These are phyloP conservation scores for Eucalyptus shirleyi DNA, from an alignment of 345 rosid species.

Conservation along the genomic window DNA sequence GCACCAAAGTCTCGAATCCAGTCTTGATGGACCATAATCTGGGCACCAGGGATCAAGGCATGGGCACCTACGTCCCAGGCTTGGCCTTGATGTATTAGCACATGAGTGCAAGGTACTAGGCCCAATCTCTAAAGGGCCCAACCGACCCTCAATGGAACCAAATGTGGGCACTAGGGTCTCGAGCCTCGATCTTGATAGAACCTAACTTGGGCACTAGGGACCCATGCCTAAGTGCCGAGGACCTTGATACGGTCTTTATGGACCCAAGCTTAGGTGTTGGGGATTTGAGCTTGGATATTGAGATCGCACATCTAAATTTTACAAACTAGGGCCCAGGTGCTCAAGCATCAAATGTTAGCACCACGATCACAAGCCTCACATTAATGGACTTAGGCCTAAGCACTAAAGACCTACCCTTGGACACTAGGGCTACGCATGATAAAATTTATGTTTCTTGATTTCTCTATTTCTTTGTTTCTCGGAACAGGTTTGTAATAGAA, in stretches of 20 bases:
- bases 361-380: fast-evolving
- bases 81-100: not conserved
- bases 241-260: not conserved
- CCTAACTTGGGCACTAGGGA: not conserved
- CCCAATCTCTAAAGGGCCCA: fast-evolving
- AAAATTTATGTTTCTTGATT: too few relatives aligned
- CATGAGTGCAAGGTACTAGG: not conserved
- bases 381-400: not conserved
- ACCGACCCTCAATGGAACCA: fast-evolving
- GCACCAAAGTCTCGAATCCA: not conserved
- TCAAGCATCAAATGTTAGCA: too few relatives aligned
- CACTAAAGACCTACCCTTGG: not conserved
- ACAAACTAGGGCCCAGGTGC: fast-evolving
- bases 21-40: fast-evolving
- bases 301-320: fast-evolving
- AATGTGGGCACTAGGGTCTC: fast-evolving
- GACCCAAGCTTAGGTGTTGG: not conserved
- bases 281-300: too few relatives aligned
- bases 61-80: fast-evolving
- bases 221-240: fast-evolving
- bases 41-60: fast-evolving
- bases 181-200: fast-evolving
- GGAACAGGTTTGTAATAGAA: too few relatives aligned
- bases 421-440: too few relatives aligned
- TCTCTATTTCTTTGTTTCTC: too few relatives aligned